phyloP scores from a whole-genome alignment of 495 filamentous ascomycete genomes.

The Neurospora cerealis region DNA sequence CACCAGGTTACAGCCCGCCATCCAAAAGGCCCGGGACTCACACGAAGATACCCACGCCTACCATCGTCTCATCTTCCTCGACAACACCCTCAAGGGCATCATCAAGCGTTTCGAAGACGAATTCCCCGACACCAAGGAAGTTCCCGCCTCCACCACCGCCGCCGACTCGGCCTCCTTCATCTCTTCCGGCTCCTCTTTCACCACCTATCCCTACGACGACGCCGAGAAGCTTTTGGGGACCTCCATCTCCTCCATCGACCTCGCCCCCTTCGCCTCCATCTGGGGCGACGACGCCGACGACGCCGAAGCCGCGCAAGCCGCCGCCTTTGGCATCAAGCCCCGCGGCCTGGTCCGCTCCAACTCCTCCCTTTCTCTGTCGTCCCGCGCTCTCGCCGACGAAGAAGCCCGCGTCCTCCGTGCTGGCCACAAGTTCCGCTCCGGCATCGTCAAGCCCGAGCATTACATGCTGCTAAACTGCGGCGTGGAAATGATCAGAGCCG shows the following conservation, averaged over 20 bases:
- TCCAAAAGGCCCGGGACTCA: constrained; percentile 56
- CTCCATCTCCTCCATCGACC: not conserved
- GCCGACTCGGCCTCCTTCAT: constrained; percentile 11
- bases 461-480: constrained; percentile 30
- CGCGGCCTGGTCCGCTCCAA: constrained; percentile 52
- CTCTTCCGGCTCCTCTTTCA: constrained; percentile 10
- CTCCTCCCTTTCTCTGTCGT: constrained; percentile 71
- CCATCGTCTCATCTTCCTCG: constrained; percentile 76
- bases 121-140: constrained; percentile 77
- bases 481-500: constrained; percentile 40
- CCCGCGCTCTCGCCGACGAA: constrained; percentile 71
- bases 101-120: constrained; percentile 93
- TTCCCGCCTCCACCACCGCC: constrained; percentile 11
- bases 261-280: not conserved
- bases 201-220: constrained; percentile 26
- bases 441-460: constrained; percentile 35
- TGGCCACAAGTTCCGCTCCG: constrained; percentile 69
- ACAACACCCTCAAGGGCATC: constrained; percentile 78
- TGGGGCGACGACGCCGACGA: constrained; percentile 31
- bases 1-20: constrained; percentile 69
- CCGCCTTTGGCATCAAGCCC: constrained; percentile 19
- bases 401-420: constrained; percentile 83
- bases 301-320: constrained; percentile 27
- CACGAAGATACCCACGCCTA: constrained; percentile 54
- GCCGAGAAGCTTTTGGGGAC: constrained; percentile 11